phyloP scores from a whole-genome alignment of 768 basidiomycete species.

The Mycena albidolilacea region DNA sequence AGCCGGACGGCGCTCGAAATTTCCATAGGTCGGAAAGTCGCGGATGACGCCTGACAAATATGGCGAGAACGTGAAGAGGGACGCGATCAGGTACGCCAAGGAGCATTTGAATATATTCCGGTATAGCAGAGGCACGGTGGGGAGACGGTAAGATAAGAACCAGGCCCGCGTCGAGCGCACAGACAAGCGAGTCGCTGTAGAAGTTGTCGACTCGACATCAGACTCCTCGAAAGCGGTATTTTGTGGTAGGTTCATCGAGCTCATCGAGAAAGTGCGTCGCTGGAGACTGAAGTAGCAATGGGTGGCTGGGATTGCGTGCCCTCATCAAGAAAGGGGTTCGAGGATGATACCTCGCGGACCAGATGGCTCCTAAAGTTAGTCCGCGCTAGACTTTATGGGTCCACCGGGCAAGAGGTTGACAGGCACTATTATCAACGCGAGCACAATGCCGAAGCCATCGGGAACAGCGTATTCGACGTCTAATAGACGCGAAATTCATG shows the following conservation, averaged over 20 bases:
- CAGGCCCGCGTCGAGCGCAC: conserved; percentile 26
- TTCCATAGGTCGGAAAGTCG: conserved; percentile 67
- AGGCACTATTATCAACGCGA: background rate
- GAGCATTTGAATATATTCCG: conserved; percentile 92
- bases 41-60: conserved; percentile 78
- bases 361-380: conserved; percentile 15
- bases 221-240: conserved; percentile 38
- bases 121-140: conserved; percentile 64
- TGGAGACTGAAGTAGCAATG: conserved; percentile 21
- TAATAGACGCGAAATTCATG: no score
- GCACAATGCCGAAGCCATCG: background rate
- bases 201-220: conserved; percentile 41
- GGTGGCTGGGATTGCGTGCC: conserved; percentile 33
- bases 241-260: conserved; percentile 10
- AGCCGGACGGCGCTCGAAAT: conserved; percentile 69
- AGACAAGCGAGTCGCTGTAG: conserved; percentile 36
- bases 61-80: conserved; percentile 93
- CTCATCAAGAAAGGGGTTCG: conserved; percentile 34
- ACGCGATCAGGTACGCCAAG: conserved; percentile 90
- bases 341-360: background rate
- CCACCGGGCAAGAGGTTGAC: conserved; percentile 20
- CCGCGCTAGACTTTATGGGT: conserved; percentile 21
- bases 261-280: conserved; percentile 8
- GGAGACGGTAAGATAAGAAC: conserved; percentile 43
- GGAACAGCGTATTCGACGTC: no score